Evolutionary conservation across 192 early-diverging fungal species (phyloP), one percentile per base, ranked within the genome.

Genomic region (Piromyces sp.): DNA sequence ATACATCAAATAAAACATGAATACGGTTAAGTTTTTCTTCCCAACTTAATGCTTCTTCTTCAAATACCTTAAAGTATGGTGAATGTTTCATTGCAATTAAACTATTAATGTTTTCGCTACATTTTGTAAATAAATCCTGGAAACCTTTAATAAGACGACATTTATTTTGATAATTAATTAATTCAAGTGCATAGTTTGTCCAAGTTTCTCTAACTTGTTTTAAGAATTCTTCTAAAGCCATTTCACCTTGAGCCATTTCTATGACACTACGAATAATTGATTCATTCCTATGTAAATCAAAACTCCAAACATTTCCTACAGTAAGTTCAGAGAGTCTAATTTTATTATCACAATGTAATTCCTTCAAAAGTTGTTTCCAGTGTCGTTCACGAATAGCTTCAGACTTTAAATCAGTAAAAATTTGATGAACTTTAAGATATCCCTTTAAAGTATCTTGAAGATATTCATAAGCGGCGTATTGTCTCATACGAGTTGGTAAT

Each of bases 201-300:
- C 98, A 99, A 0, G 93, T 95, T 84, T 96, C 96, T 84, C 92
- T 90, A 79, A 93, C 89, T 87, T 96, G 95, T 81, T 92, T 93
- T 87, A 99, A 89, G 89, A 96, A 99, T 87, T 97, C 95, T 88
- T 99, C 98, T 81, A 99, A 87, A 16, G 96, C 98, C 97, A 99
- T 98, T 89, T 99, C 98, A 83, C 98, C 98, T 85, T 98, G 95
- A 11, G 98, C 98, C 79, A 94, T 92, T 6, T 92, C 89, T 51
- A 99, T 93, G 38, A 98, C 92, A 26, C 98, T 97, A 80, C 92
- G 92, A 33, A 99, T 90, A n/a, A 87, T 83, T 30, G 88, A 86
- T 86, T 99, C 96, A 85, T 96, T 94, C 82, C 95, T 93, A 80
- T 89, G 88, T 79, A 98, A 89, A 86, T 96, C 95, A 80, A 95